Base-by-base conservation (phyloP, 2,329 filamentous ascomycete genomes). In the Pestalotiopsis sp. region DNA sequence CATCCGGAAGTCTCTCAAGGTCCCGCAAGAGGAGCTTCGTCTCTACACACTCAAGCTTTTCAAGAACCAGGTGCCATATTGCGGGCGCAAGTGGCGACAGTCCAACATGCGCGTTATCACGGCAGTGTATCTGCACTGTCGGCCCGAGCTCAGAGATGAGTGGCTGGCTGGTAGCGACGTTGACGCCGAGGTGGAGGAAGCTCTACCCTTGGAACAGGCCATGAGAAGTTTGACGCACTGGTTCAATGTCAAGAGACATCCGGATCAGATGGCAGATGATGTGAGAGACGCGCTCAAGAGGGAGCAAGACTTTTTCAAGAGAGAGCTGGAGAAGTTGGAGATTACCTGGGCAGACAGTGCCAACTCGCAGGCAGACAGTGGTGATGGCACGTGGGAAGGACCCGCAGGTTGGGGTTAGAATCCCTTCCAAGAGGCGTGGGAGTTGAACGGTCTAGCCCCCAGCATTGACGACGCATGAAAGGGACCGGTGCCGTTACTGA, bases 101-200 rank as follows among this genome's bases (percentile, higher is more conserved):
- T 91, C 91, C 74, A 98, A 99, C 81, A 99, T 99, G 96, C 93
- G 95, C 67, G 95, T 98, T 76, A 99, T 99, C 77, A 99, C 96
- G 0, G 94, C 95, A 3, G 94, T 99, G 1, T 99, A 98, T 80
- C 85, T 99, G 63, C 94, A 97, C 81, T 97, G 95, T 77, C 88
- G 94, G 7, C 95, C 95, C 0, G 95, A 98, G 79, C 86, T 99
- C 61, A 88, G 95, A 38, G 96, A 99, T 77, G 96, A 98, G 81
- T 98, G 96, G 95, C 86, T 98, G 1, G 91, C 93, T 0, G 95
- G 95, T 4, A 92, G 92, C 70, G 95, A 98, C 77, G 91, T 98
- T 1, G 96, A 99, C 75, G 93, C 92, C 0, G 95, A 97, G 74
- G 94, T 98, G 1, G 96, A 98, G 76, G 94, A 97, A 78, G 94